These are phyloP conservation scores for Cladosporium halotolerans DNA, from an alignment of 2,329 filamentous ascomycete genomes.

Conservation along the genomic window DNA sequence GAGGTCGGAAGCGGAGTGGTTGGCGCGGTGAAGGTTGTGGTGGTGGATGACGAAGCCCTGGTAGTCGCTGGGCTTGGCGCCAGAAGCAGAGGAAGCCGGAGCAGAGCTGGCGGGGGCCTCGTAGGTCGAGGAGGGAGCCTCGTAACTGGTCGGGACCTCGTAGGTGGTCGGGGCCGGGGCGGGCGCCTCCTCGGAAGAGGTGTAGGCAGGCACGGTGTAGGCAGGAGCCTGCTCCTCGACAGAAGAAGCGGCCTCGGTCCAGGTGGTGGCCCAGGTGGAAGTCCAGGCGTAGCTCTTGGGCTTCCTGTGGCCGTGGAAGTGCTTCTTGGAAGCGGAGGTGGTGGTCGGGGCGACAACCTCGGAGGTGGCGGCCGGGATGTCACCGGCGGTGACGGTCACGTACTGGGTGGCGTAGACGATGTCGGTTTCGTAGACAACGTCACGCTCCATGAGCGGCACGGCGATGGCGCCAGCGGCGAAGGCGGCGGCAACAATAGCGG, in stretches of 20 bases:
- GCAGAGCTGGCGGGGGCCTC: conserved; percentile 5
- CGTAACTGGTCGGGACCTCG: conserved; percentile 8
- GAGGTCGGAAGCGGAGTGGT: conserved; percentile 65
- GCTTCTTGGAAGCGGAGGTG: conserved; percentile 1
- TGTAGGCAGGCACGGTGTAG: conserved; percentile 8
- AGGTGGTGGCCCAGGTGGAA: conserved; percentile 7
- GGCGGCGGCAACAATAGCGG: conserved; percentile 30
- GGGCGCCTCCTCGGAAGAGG: conserved; percentile 2
- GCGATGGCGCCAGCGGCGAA: conserved; percentile 32
- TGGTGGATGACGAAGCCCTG: conserved; percentile 52
- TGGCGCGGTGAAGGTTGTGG: conserved; percentile 81
- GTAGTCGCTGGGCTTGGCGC: conserved; percentile 21
- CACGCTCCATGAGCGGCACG: conserved; percentile 27
- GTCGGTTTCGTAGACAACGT: conserved; percentile 25
- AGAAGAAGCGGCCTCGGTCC: conserved; percentile 10
- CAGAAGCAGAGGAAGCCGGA: conserved; percentile 10
- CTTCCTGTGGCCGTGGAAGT: conserved; percentile 19
- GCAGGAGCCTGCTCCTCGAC: conserved; percentile 13
- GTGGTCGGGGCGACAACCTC: conserved; percentile 15
- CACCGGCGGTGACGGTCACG: conserved; percentile 31
- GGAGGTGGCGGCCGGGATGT: conserved; percentile 11
- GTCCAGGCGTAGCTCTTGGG: conserved; percentile 1
- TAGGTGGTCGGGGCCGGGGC: conserved; percentile 8
- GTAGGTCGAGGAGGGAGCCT: conserved; percentile 5
- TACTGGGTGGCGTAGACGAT: conserved; percentile 28